Percentiles rank a stretch among this genome's conserved stretches.
These are phyloP conservation scores for Pseudonectria foliicola DNA, from an alignment of 2,329 filamentous ascomycete genomes.

Conservation along the genomic window DNA sequence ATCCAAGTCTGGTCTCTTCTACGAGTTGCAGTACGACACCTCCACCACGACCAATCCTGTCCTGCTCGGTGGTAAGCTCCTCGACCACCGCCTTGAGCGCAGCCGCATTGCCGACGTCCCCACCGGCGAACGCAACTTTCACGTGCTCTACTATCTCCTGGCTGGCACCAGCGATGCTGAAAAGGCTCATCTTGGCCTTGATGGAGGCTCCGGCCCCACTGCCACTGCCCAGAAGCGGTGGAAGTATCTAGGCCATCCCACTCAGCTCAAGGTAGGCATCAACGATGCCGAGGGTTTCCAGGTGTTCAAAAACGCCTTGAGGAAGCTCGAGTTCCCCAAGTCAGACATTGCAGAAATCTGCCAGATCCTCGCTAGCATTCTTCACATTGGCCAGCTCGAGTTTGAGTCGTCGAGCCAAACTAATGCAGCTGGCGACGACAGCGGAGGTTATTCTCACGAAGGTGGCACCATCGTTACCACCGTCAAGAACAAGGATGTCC, in stretches of 20 bases:
- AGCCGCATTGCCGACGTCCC: conserved; percentile 88
- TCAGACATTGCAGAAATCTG: conserved; percentile 95
- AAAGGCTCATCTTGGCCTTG: conserved; percentile 71
- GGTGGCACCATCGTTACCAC: conserved; percentile 78
- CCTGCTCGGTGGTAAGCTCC: conserved; percentile 85
- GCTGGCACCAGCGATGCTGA: conserved; percentile 87
- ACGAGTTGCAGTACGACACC: conserved; percentile 95
- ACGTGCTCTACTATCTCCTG: conserved; percentile 90
- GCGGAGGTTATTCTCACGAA: conserved; percentile 92
- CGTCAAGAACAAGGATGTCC: conserved; percentile 88
- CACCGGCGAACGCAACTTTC: conserved; percentile 93
- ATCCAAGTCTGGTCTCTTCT: conserved; percentile 91
- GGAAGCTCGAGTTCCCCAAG: conserved; percentile 89
- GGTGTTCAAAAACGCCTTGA: conserved; percentile 91
- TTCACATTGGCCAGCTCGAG: conserved; percentile 97
- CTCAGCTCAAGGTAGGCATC: conserved; percentile 92
- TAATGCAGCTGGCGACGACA: conserved; percentile 75
- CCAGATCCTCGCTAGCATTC: conserved; percentile 83
- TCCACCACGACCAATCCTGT: conserved; percentile 76
- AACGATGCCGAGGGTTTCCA: conserved; percentile 95
- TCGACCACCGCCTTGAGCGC: conserved; percentile 88
- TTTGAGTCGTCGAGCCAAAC: conserved; percentile 80
- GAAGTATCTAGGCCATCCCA: conserved; percentile 94
- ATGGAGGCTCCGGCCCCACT: conserved; percentile 37
- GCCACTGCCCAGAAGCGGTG: conserved; percentile 68